Percentiles rank a stretch among this genome's conserved stretches.
Conservation (phyloP, 2,329 filamentous ascomycete genomes). For the Cordyceps fumosorosea region DNA sequence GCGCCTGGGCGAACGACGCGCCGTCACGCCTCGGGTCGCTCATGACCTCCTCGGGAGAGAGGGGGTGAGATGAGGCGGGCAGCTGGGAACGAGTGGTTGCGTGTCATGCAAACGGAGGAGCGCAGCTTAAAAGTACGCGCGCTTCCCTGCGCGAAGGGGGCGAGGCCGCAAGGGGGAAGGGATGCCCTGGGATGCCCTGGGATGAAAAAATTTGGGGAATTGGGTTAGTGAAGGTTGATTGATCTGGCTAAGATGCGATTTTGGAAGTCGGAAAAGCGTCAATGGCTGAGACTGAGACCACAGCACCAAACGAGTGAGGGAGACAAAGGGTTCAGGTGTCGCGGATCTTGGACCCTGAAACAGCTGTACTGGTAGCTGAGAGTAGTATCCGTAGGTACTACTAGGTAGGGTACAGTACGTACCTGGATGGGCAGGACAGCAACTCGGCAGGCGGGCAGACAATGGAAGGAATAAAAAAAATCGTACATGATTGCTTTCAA, state of each 20-base stretch:
- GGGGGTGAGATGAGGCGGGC: too few species aligned
- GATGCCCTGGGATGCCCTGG: neutral
- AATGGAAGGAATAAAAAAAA: too few species aligned
- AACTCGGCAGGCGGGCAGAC: too few species aligned
- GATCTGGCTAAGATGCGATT: neutral
- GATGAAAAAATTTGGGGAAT: neutral
- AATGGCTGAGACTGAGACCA: neutral
- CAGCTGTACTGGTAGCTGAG: neutral
- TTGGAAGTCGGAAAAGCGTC: neutral
- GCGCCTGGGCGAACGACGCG: neutral
- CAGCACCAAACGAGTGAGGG: neutral
- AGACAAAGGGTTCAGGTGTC: neutral
- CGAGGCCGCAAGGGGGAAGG: neutral
- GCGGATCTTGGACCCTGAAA: slow-evolving; percentile 4
- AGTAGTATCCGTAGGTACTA: too few species aligned
- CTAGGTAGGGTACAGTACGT: too few species aligned
- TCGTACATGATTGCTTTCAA: too few species aligned
- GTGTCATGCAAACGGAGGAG: too few species aligned
- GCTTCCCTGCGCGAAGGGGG: too few species aligned
- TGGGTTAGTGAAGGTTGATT: neutral
- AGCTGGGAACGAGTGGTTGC: too few species aligned
- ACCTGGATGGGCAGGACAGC: too few species aligned
- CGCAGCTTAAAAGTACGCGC: too few species aligned
- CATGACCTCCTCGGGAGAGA: neutral
- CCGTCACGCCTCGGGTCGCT: neutral